Evolutionary conservation across 106 monocot species (phyloP), one percentile per base, ranked within the genome.

Genomic region (Dioscorea dumetorum): DNA sequence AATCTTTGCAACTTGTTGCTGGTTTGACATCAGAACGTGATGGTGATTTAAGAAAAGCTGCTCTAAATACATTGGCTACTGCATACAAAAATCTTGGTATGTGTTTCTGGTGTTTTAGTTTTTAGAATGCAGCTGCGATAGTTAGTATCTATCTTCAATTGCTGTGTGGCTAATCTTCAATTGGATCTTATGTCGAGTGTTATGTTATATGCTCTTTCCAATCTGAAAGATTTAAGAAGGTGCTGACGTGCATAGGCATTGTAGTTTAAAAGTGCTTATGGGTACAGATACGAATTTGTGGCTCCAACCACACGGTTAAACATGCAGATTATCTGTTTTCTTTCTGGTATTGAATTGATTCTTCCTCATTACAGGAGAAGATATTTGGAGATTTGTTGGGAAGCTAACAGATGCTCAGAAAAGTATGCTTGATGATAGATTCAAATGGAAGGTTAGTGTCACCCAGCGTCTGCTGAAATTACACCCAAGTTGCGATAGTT

Each of bases 21-120:
- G 68, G 68, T 5, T 81, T 99, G 58, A 93, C 93, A 56, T 77
- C 92, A 64, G 99, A 99, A 79, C 84, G 99, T 49, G 99, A 99
- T 87, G 99, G 99, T 66, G 99, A 99, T 83, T 81, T 90, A 53
- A 87, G 99, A 76, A 99, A 99, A 70, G 93, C 93, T 83, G 84
- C 85, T 68, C 77, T 99, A 58, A 99, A 99, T 81, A 93, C 93
- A 4, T 79, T 99, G 81, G 90, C 99, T 24, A 93, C 87, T 62
- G 99, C 99, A 16, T 99, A 93, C 60, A 99, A 93, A 56, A 90
- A 74, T 81, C 84, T 99, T 65, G 95, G 95, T 95, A 79, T 54
- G 66, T 49, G 23, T 66, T 52, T 35, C 24, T 34, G 23, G 4
- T 22, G 8, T 14, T 9, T 60, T 62, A 53, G n/a, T 24, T 14